phyloP scores from a whole-genome alignment of 1,284 basidiomycete genomes.

The Trichosporon ovoides region DNA sequence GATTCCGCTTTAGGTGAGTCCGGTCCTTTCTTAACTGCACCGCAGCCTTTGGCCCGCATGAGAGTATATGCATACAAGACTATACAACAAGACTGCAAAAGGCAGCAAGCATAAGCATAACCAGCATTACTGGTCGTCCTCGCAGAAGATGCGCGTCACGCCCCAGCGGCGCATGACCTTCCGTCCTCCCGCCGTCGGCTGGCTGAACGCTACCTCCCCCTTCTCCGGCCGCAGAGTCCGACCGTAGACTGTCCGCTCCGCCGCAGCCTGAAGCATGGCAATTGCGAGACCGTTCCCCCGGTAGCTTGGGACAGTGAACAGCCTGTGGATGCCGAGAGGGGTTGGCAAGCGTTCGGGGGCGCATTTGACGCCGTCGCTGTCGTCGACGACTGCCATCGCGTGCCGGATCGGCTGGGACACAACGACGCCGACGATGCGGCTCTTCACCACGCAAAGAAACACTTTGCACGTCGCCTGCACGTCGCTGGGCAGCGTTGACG shows the following conservation, averaged over 20 bases:
- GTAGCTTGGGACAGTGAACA: conserved; percentile 49
- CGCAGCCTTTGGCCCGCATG: too few species aligned
- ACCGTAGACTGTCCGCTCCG: conserved; percentile 47
- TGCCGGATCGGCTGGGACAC: conserved; percentile 48
- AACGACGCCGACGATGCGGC: conserved; percentile 45
- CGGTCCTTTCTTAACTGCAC: too few species aligned
- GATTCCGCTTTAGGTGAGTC: too few species aligned
- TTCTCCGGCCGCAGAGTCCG: conserved; percentile 36
- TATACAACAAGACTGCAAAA: too few species aligned
- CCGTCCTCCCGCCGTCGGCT: conserved; percentile 50
- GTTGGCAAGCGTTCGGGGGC: conserved; percentile 29
- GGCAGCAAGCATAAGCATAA: too few species aligned
- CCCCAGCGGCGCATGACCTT: conserved; percentile 48
- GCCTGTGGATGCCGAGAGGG: conserved; percentile 50
- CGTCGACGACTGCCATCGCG: conserved; percentile 44
- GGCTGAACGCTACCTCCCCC: conserved; percentile 49
- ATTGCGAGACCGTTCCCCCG: conserved; percentile 41
- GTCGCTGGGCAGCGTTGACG: conserved; percentile 39
- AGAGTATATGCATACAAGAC: too few species aligned
- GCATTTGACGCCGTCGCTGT: conserved; percentile 13
- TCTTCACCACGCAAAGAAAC: conserved; percentile 38
- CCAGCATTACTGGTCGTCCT: conserved; percentile 40
- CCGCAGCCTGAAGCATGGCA: conserved; percentile 43
- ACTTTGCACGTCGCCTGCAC: conserved; percentile 46
- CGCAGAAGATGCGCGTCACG: conserved; percentile 41